Percentiles rank a stretch among this genome's conserved stretches.
Conservation (phyloP, 352 stramenopile species). For the Globisporangium ultimum region DNA sequence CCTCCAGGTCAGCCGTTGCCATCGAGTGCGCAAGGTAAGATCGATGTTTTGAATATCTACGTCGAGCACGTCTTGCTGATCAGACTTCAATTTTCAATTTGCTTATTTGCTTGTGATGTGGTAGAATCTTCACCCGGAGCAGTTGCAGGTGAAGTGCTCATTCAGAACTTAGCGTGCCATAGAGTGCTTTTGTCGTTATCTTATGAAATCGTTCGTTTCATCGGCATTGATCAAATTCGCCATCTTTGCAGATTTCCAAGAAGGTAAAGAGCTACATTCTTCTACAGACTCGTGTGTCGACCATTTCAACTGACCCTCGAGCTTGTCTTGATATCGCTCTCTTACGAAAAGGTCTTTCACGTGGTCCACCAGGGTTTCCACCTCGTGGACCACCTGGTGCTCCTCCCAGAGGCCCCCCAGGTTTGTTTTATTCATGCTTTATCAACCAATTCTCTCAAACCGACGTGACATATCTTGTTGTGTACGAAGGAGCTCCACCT, state of each 20-base stretch:
- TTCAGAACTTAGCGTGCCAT: too few species aligned
- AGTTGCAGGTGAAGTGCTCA: background rate
- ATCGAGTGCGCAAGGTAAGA: conserved; percentile 13
- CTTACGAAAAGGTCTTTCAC: conserved; percentile 5
- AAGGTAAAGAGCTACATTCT: conserved; percentile 6
- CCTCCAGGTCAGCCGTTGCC: conserved; percentile 13
- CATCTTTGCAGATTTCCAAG: background rate
- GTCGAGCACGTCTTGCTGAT: background rate
- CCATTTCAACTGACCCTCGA: background rate
- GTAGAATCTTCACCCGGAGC: conserved; percentile 1
- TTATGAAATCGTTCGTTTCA: background rate
- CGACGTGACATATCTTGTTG: background rate
- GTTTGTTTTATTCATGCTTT: background rate
- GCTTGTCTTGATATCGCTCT: background rate
- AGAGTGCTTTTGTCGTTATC: background rate
- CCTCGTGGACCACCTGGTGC: conserved; percentile 11
- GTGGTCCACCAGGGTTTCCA: conserved; percentile 8
- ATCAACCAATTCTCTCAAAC: background rate
- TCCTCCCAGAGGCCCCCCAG: background rate
- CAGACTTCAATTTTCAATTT: background rate
- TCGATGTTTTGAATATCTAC: background rate
- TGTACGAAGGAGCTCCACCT: conserved; percentile 11
- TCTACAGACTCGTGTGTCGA: background rate
- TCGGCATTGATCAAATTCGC: background rate
- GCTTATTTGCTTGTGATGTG: background rate